phyloP scores from a whole-genome alignment of 129 eudicot genomes.

The Dittrichia graveolens region DNA sequence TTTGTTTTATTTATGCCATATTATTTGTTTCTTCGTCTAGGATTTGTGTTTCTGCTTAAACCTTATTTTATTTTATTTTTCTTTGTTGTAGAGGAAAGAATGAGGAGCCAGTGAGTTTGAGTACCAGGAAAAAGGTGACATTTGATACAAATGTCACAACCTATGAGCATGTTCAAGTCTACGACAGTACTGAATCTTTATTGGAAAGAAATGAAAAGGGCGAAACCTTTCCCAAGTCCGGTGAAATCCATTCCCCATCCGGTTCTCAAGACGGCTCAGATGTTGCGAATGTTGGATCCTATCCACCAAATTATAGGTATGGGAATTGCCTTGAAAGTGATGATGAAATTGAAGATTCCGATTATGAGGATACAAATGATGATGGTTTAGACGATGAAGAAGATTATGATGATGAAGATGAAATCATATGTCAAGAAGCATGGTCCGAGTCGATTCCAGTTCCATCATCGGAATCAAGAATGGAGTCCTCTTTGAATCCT shows the following conservation, averaged over 20 bases:
- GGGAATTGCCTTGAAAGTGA: conserved; percentile 85
- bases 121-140: conserved; percentile 74
- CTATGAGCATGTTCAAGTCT: conserved; percentile 63
- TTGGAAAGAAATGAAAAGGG: conserved; percentile 50
- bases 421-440: conserved; percentile 45
- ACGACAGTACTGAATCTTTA: conserved; percentile 61
- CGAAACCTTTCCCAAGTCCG: conserved; percentile 34
- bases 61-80: neutral
- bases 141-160: conserved; percentile 76
- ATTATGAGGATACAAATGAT: conserved; percentile 56
- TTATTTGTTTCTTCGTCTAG: neutral
- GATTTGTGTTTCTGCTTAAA: neutral
- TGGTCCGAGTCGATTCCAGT: conserved; percentile 58
- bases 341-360: conserved; percentile 62
- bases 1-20: neutral
- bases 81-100: conserved; percentile 43
- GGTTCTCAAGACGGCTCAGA: conserved; percentile 53
- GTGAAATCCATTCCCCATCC: conserved; percentile 34
- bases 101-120: conserved; percentile 57
- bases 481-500: conserved; percentile 39
- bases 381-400: conserved; percentile 39
- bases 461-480: conserved; percentile 50
- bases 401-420: conserved; percentile 43
- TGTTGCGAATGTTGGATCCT: conserved; percentile 56
- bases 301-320: conserved; percentile 83